Evolutionary conservation across 129 eudicot genomes (phyloP), one percentile per base, ranked within the genome.

Genomic region (Pittosporum tobira): DNA sequence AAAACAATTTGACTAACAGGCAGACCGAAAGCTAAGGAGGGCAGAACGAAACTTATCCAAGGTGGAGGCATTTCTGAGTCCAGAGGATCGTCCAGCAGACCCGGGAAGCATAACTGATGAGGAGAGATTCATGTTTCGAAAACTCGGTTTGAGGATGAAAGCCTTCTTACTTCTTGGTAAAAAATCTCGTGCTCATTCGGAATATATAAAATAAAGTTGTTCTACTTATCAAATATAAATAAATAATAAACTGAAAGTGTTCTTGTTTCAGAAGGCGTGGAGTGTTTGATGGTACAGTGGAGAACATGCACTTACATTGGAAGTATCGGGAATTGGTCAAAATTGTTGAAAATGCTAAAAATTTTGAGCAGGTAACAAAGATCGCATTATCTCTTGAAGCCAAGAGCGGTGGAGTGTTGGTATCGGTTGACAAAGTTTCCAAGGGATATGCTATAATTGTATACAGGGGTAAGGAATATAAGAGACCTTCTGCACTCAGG

Each of bases 271-370:
- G 97, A 75, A 83, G 95, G 45, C 89, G 97, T 64, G 95, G 97
- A 59, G 87, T 90, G 63, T 90, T 90, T 80, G 94, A 79, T 70
- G 97, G 97, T 48, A 89, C 97, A 22, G 88, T 89, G 68, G 97
- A 89, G 84, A 89, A 85, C 67, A 89, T 89, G 95, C 97, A 85
- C 77, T 81, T 85, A 71, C 95, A 85, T 63, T 89, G 95, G 97
- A 90, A 83, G 72, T 90, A 85, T 59, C 63, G 95, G 14, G 95
- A 90, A 62, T 69, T 85, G 76, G 77, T 90, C 22, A 90, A 90
- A 62, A 85, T 90, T 71, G 75, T 90, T 60, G 76, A 80, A 24
- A 90, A 90, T 69, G 76, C 71, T 28, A 81, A 77, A 46, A 66
- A 59, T 48, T 77, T 85, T 62, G 85, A 90, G 62, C 78, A 85